Base-by-base conservation (phyloP, 139 green algal species). In the Chlorella vulgaris region DNA sequence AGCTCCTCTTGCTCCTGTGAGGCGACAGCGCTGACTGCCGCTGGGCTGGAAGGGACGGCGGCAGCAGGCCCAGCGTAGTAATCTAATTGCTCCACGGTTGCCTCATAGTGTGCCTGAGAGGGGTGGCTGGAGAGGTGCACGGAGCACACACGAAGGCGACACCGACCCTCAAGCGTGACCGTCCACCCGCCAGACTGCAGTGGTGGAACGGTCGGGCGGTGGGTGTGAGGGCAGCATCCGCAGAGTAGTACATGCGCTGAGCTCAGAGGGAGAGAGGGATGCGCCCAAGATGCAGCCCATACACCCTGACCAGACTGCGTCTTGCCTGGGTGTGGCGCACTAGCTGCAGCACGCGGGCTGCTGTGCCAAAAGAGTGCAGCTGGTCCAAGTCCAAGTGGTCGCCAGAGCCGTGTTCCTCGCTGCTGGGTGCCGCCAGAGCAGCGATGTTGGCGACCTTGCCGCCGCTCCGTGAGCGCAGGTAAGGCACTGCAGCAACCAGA, bases 291-390 rank as follows among this genome's bases (percentile, higher is more conserved):
- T n/a, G n/a, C n/a, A n/a, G n/a, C n/a, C n/a, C n/a, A n/a, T n/a
- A n/a, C n/a, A n/a, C n/a, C n/a, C n/a, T n/a, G n/a, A n/a, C n/a
- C n/a, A n/a, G n/a, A n/a, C n/a, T n/a, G n/a, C n/a, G n/a, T n/a
- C n/a, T 65, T 26, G 42, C 74, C 74, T 81, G 38, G 6, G 74
- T 63, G 31, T 60, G 55, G 4, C 74, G 42, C 33, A 36, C 29
- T 10, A 86, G 66, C 74, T 86, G 70, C 67, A 86, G 31, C 53
- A 86, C 81, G 2, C 81, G 58, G 7, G 81, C 81, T 0, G 81
- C 81, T 6, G 81, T 86, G 60, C 81, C 81, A 40, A 31, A 82
- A 73, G 67, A 33, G 62, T 82, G 39, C 73, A 86, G 61, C 13
- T 31, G 60, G 22, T 82, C 73, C 26, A 69, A 31, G 39, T 81